Conservation (phyloP, 129 eudicot species). For the Pseudognaphalium luteoalbum region DNA sequence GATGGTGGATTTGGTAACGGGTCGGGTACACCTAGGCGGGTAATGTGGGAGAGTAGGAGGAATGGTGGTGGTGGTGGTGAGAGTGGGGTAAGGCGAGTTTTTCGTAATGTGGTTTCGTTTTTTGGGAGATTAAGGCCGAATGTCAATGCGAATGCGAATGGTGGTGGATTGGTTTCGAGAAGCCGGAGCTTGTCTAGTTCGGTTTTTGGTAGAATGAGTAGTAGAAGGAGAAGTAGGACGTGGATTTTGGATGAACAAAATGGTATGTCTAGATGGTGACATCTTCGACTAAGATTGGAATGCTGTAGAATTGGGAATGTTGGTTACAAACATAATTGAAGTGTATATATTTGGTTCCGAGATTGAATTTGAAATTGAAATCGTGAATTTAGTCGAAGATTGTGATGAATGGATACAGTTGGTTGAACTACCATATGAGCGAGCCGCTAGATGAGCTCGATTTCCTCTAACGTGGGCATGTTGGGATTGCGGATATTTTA, state of each 20-base stretch:
- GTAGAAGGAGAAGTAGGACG: constrained; percentile 48
- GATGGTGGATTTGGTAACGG: constrained; percentile 55
- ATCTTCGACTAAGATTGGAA: not conserved
- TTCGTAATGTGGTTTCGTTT: constrained; percentile 56
- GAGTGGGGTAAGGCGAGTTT: constrained; percentile 54
- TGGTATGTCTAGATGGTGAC: constrained; percentile 53
- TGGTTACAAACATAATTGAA: constrained; percentile 19
- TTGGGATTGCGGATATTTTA: not conserved
- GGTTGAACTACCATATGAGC: not conserved
- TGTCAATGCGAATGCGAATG: constrained; percentile 15
- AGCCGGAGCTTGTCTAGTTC: constrained; percentile 49
- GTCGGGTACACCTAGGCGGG: constrained; percentile 43
- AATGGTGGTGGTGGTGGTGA: constrained; percentile 36
- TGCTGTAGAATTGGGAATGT: not conserved
- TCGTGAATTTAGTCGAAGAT: constrained; percentile 15
- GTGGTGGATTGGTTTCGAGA: constrained; percentile 24
- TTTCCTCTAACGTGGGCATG: not conserved
- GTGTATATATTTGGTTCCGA: constrained; percentile 32
- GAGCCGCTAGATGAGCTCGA: not conserved
- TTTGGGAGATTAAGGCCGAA: constrained; percentile 53
- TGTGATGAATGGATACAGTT: constrained; percentile 17
- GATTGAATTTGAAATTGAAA: not conserved
- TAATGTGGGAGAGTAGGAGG: constrained; percentile 53
- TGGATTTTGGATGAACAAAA: constrained; percentile 43
- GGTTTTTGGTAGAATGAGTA: constrained; percentile 48